These are phyloP conservation scores for Gymnopilus dilepis DNA, from an alignment of 768 basidiomycete genomes.

Conservation along the genomic window DNA sequence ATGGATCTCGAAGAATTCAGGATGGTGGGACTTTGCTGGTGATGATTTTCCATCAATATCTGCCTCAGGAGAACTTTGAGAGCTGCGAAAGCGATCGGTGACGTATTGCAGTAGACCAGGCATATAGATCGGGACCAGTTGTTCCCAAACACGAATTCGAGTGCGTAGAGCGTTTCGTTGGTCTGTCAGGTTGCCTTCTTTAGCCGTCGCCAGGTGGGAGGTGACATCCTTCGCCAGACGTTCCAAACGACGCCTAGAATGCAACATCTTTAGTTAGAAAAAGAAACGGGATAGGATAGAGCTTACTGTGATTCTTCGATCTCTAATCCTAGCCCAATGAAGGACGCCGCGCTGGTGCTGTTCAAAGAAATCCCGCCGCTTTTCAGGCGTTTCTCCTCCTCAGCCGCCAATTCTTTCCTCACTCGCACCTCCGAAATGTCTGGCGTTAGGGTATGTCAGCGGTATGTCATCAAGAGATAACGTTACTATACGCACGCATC, in stretches of 20 bases:
- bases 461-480: neutral
- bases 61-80: neutral
- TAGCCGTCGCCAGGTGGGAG: constrained; percentile 1
- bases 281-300: neutral
- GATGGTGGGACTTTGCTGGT: constrained; percentile 8
- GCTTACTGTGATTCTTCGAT: constrained; percentile 21
- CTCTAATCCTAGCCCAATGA: constrained; percentile 15
- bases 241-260: constrained; percentile 9
- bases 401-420: constrained; percentile 1
- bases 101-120: neutral
- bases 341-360: constrained; percentile 9
- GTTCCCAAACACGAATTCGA: too few relatives aligned
- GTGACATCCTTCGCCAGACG: constrained; percentile 14
- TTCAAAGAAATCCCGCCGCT: neutral
- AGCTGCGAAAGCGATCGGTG: neutral
- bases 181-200: too few relatives aligned
- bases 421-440: constrained; percentile 12
- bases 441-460: neutral
- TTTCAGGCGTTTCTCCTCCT: constrained; percentile 5
- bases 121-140: neutral
- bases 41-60: too few relatives aligned
- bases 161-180: neutral
- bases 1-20: too few relatives aligned
- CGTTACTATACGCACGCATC: constrained; percentile 5
- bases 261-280: neutral